Evolutionary conservation across 1,139 yeast species (phyloP), one percentile per base, ranked within the genome.

Genomic region (Suhomyces panamericanus): DNA sequence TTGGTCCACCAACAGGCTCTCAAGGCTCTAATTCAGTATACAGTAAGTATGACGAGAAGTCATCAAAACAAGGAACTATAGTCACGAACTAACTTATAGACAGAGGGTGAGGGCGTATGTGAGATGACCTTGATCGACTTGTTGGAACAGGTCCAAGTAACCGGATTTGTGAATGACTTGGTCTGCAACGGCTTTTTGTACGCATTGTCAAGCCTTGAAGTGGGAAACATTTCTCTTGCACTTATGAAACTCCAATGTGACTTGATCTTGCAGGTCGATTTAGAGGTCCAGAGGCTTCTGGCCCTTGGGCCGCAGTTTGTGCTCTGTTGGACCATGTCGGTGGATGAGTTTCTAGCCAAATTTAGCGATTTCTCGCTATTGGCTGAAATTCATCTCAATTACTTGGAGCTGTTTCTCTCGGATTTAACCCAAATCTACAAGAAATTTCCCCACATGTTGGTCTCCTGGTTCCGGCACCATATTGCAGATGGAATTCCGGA

Each of bases 181-280:
- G 30, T 35, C 14, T 24, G 14, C 7, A 40, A 28, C 16, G 50
- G 46, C 11, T 49, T 47, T 32, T 49, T 43, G 36, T 20, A 30
- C 13, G 46, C 42, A 8, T 34, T 49, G 27, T 53, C 44, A 1
- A 32, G 29, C 6, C 15, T 48, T 20, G 42, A 37, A 7, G 34
- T 41, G 2, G 17, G 20, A 6, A 32, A 34, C n/a, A 20, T 37
- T 5, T 24, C 38, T 26, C 24, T 22, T 13, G 42, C 38, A 8
- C 30, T 51, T n/a, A 35, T 45, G 32, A 29, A 38, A 17, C 29
- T 42, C 5, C 55, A 48, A 32, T 31, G 34, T 11, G 13, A 24
- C 24, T 14, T 34, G 24, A 13, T 34, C 15, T 2, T 34, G 3
- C 17, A 34, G 22, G 17, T 34, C 6, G 22, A 17, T 4, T 11